Evolutionary conservation across 2,329 filamentous ascomycete species (phyloP).

Genomic region (Penicillium crustosum): DNA sequence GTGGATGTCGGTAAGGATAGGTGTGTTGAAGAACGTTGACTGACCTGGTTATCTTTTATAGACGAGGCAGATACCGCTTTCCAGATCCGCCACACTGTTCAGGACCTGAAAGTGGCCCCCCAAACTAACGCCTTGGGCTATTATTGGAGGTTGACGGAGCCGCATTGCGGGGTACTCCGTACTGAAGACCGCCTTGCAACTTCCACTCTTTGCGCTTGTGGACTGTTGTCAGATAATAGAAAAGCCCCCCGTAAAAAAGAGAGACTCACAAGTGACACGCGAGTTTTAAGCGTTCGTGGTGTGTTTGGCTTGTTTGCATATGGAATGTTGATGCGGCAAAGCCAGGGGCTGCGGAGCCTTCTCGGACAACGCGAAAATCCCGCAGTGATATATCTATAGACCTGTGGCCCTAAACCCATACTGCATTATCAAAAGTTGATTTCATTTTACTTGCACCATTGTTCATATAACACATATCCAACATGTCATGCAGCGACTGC

Average conservation of each 20-base stretch:
- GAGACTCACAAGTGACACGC: neutral
- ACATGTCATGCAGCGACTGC: neutral
- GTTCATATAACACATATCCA: neutral
- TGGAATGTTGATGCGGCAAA: neutral
- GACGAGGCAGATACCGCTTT: too few species aligned
- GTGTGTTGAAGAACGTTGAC: too few species aligned
- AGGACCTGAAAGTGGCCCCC: too few species aligned
- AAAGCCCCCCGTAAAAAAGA: neutral
- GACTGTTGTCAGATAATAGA: too few species aligned
- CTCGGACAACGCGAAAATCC: neutral
- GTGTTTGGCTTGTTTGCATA: neutral
- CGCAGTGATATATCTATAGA: neutral
- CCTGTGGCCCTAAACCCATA: neutral
- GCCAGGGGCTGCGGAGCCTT: neutral
- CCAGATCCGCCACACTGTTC: too few species aligned
- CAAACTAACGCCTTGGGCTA: neutral
- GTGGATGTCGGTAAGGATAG: too few species aligned
- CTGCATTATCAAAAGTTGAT: too few species aligned
- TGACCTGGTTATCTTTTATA: too few species aligned
- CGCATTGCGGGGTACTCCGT: neutral
- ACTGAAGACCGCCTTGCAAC: neutral
- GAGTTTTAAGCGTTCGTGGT: neutral
- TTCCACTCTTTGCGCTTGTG: neutral
- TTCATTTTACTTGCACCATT: neutral
- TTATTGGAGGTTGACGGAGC: neutral